Evolutionary conservation across 1,284 basidiomycete genomes (phyloP).

Genomic region (Phenoliferia sp.): DNA sequence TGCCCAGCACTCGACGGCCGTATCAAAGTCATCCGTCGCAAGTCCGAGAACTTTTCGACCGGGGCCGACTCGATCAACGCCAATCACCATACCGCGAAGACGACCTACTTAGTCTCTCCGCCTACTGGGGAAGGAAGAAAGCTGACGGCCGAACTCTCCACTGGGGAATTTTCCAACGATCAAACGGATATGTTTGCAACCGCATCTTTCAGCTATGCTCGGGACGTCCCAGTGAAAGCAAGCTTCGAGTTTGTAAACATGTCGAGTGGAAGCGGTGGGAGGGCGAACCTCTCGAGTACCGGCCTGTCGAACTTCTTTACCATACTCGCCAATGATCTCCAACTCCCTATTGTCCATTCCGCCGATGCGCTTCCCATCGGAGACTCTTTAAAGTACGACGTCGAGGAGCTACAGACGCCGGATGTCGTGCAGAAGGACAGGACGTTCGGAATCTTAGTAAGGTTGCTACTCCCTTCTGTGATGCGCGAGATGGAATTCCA

Average conservation of each 20-base stretch:
- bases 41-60: too few species aligned
- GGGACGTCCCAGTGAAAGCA: not conserved
- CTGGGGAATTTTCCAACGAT: not conserved
- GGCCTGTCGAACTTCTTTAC: not conserved
- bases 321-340: not conserved
- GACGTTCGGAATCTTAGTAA: not conserved
- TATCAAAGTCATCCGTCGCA: too few species aligned
- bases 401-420: not conserved
- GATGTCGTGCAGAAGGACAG: not conserved
- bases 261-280: not conserved
- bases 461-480: not conserved
- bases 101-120: too few species aligned
- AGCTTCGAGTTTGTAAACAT: not conserved
- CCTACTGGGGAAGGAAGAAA: too few species aligned
- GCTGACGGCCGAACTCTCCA: too few species aligned
- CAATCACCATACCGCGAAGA: too few species aligned
- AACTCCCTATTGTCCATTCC: not conserved
- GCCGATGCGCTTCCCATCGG: not conserved
- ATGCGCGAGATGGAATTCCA: not conserved
- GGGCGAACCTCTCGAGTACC: not conserved
- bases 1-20: too few species aligned
- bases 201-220: not conserved
- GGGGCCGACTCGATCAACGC: too few species aligned
- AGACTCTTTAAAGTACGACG: not conserved
- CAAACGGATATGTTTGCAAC: not conserved